Evolutionary conservation across 2,329 filamentous ascomycete genomes (phyloP).

Genomic region (Penicillium sp.): DNA sequence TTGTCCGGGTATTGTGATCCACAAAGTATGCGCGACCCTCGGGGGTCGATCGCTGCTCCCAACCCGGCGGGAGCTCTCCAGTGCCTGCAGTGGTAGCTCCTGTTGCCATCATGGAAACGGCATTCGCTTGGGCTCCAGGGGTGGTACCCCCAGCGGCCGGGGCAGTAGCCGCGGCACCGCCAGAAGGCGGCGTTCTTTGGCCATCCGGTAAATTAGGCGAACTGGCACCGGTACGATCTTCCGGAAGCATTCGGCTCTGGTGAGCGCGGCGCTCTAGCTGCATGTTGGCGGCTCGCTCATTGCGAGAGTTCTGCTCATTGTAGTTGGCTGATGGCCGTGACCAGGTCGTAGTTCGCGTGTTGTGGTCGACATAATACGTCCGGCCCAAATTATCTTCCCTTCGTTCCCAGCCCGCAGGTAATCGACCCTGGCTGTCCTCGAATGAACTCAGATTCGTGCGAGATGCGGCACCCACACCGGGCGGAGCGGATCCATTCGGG

Average conservation of each 20-base stretch:
- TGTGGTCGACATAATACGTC: conserved; percentile 98
- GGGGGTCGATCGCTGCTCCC: conserved; percentile 95
- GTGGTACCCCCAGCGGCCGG: conserved; percentile 40
- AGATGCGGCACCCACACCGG: conserved; percentile 44
- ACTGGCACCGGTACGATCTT: conserved; percentile 90
- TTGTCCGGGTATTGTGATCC: conserved; percentile 96
- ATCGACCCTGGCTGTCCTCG: conserved; percentile 89
- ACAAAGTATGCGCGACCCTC: conserved; percentile 97
- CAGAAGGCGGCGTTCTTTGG: conserved; percentile 50
- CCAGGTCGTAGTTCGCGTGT: conserved; percentile 96
- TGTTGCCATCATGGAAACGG: conserved; percentile 88
- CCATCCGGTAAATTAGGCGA: conserved; percentile 74
- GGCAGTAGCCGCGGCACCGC: conserved; percentile 28
- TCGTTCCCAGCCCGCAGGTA: conserved; percentile 94
- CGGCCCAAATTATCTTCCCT: conserved; percentile 92
- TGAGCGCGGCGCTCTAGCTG: conserved; percentile 91
- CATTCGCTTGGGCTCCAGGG: conserved; percentile 54
- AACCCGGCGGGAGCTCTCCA: conserved; percentile 90
- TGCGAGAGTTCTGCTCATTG: conserved; percentile 75
- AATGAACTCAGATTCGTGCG: conserved; percentile 80
- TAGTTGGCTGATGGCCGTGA: conserved; percentile 81
- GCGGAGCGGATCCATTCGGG: conserved; percentile 44
- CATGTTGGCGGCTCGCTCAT: conserved; percentile 84
- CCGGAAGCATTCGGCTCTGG: conserved; percentile 92
- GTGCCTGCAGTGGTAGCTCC: conserved; percentile 92